Evolutionary conservation across 2,329 filamentous ascomycete species (phyloP).

Genomic region (Alternaria rosae): DNA sequence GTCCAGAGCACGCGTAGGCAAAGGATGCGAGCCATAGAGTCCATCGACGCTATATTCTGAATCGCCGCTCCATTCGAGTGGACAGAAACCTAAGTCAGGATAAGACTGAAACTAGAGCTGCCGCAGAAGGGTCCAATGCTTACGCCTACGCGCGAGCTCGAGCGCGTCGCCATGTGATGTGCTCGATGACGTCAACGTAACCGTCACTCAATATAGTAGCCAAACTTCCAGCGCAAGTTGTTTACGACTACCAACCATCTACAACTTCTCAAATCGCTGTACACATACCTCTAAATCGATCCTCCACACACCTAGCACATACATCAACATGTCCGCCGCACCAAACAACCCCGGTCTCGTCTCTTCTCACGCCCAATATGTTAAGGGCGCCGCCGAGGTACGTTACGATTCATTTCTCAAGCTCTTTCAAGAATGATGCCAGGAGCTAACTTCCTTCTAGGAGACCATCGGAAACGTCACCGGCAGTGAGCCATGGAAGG

Average conservation of each 20-base stretch:
- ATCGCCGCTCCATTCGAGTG: neutral
- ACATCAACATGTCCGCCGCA: conserved; percentile 34
- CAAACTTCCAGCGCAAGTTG: neutral
- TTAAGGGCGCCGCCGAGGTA: conserved; percentile 73
- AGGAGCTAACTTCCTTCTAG: conserved; percentile 44
- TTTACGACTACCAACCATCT: neutral
- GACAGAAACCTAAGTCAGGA: neutral
- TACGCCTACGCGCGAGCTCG: conserved; percentile 1
- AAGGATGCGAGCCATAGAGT: too few species aligned
- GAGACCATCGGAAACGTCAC: conserved; percentile 67
- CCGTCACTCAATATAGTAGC: conserved; percentile 8
- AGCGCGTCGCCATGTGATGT: conserved; percentile 15
- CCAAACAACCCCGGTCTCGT: conserved; percentile 65
- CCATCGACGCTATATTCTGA: neutral
- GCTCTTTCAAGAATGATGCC: neutral
- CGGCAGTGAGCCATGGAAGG: conserved; percentile 68
- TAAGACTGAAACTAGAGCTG: neutral
- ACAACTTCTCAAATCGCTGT: neutral
- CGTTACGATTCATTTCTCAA: conserved; percentile 11
- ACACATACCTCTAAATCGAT: neutral
- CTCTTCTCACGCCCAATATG: conserved; percentile 70
- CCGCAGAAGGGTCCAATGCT: conserved; percentile 2
- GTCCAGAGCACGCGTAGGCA: too few species aligned
- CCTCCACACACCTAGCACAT: neutral
- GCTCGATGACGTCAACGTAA: conserved; percentile 16